Conservation (phyloP, 2,329 filamentous ascomycete species). For the Arthroderma sp. region DNA sequence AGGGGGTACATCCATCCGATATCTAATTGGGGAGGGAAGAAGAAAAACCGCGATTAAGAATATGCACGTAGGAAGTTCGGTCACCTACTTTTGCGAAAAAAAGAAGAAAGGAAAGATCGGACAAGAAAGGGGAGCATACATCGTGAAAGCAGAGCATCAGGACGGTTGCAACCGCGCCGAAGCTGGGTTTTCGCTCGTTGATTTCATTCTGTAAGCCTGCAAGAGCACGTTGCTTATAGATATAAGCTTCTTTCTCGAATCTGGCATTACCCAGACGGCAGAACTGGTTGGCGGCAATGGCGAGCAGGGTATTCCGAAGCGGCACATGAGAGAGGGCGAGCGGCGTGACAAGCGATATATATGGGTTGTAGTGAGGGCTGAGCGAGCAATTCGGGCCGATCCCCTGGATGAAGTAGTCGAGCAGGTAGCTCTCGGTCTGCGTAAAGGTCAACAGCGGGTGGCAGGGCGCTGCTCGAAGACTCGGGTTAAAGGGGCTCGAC, state of each 20-base stretch:
- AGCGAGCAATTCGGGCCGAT: slow-evolving; percentile 24
- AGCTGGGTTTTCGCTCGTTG: slow-evolving; percentile 13
- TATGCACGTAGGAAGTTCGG: background rate
- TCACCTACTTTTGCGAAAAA: background rate
- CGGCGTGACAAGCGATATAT: slow-evolving; percentile 19
- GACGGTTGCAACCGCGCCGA: slow-evolving; percentile 21
- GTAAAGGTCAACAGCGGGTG: slow-evolving; percentile 14
- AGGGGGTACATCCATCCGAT: slow-evolving; percentile 23
- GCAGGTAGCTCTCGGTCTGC: slow-evolving; percentile 15
- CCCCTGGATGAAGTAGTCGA: slow-evolving; percentile 22
- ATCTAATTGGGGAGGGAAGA: slow-evolving; percentile 16
- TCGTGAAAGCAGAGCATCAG: slow-evolving; percentile 28
- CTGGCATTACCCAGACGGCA: slow-evolving; percentile 18
- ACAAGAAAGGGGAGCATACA: slow-evolving; percentile 10
- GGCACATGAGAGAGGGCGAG: slow-evolving; percentile 18
- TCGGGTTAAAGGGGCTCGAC: background rate
- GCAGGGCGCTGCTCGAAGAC: background rate
- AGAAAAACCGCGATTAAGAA: slow-evolving; percentile 4
- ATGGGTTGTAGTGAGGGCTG: slow-evolving; percentile 21
- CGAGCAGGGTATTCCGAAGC: slow-evolving; percentile 20
- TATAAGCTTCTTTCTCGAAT: slow-evolving; percentile 18
- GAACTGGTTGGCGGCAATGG: slow-evolving; percentile 23
- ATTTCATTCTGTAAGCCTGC: slow-evolving; percentile 19
- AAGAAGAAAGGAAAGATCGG: background rate
- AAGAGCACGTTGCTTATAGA: slow-evolving; percentile 21